These are phyloP conservation scores for Cutaneotrichosporon cavernicola DNA, from an alignment of 1,284 basidiomycete genomes.

Conservation along the genomic window DNA sequence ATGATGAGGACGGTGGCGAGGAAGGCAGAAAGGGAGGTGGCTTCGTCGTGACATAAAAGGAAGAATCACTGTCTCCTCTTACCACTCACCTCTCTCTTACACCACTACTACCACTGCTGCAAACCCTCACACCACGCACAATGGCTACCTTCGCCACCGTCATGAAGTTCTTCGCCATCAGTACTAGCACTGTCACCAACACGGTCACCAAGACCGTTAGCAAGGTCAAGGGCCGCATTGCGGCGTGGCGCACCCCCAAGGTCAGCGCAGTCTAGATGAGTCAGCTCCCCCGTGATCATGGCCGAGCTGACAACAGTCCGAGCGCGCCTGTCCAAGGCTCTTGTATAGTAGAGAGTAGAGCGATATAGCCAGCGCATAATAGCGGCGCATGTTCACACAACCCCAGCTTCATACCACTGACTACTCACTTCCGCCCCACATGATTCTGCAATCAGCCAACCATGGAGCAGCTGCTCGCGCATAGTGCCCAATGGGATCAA, in stretches of 20 bases:
- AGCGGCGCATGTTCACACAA: neutral
- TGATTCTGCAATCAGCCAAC: neutral
- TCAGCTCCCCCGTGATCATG: neutral
- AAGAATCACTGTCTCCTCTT: neutral
- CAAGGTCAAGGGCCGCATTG: neutral
- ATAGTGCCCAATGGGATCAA: too few species aligned
- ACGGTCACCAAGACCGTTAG: neutral
- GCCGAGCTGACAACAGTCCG: neutral
- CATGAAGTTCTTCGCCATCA: neutral
- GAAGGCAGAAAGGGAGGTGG: neutral
- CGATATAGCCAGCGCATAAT: neutral
- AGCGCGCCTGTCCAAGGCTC: neutral
- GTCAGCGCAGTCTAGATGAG: neutral
- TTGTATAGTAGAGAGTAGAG: neutral
- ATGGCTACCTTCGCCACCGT: neutral
- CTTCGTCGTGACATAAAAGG: neutral
- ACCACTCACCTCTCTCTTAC: neutral
- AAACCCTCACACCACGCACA: neutral
- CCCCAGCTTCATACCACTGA: neutral
- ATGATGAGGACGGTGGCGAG: neutral
- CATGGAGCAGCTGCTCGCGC: too few species aligned
- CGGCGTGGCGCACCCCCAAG: slow-evolving; percentile 1
- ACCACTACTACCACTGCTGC: neutral
- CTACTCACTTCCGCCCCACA: neutral
- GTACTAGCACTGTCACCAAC: neutral